Conservation (phyloP, 345 rosid species). For the Hirschfeldia incana region DNA sequence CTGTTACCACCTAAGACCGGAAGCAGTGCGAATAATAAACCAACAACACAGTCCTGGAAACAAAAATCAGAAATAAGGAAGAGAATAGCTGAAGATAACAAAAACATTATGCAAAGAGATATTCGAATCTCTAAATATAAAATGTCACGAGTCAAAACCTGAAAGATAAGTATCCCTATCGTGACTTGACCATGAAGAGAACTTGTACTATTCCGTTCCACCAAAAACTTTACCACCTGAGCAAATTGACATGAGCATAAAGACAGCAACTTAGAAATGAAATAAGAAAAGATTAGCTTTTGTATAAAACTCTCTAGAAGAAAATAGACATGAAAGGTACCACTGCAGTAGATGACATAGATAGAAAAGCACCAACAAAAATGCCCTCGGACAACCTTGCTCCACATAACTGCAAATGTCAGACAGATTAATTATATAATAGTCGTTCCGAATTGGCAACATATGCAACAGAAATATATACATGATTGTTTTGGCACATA, state of each 20-base stretch:
- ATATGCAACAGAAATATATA: not conserved
- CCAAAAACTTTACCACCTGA: slow-evolving; percentile 93
- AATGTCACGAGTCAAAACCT: slow-evolving; percentile 50
- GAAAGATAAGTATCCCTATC: slow-evolving; percentile 93
- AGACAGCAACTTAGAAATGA: slow-evolving; percentile 13
- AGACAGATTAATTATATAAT: slow-evolving; percentile 1
- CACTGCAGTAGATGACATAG: slow-evolving; percentile 98
- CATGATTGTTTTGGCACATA: slow-evolving; percentile 35
- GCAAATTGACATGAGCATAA: slow-evolving; percentile 25
- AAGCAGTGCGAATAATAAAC: slow-evolving; percentile 71
- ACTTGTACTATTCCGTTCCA: slow-evolving; percentile 70
- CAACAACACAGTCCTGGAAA: slow-evolving; percentile 54
- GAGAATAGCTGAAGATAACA: slow-evolving; percentile 20
- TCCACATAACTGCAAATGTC: slow-evolving; percentile 78
- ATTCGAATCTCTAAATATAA: not conserved
- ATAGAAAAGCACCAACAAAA: slow-evolving; percentile 90
- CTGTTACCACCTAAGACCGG: slow-evolving; percentile 97
- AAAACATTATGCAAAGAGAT: slow-evolving; percentile 7
- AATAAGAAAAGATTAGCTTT: not conserved
- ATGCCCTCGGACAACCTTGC: slow-evolving; percentile 95
- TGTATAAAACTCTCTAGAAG: not conserved
- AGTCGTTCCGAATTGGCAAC: not conserved
- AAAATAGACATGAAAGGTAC: slow-evolving; percentile 52
- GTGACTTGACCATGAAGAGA: slow-evolving; percentile 97
- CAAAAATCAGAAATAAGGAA: slow-evolving; percentile 7